phyloP scores from a whole-genome alignment of 2,329 filamentous ascomycete genomes.

The Chaetoscypha palmicola region DNA sequence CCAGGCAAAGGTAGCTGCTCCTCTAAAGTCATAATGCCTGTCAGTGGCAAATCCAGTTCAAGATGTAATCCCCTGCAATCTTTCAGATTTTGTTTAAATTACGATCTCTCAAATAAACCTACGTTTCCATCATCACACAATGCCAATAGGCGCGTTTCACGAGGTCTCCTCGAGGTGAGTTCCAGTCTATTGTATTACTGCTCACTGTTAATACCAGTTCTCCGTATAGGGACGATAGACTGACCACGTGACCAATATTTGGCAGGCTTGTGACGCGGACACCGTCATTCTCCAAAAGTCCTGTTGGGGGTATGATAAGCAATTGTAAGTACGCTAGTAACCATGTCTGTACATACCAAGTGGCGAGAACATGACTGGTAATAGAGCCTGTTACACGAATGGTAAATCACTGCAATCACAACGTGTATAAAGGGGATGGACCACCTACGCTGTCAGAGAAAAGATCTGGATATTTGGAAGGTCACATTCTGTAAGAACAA shows the following conservation, averaged over 20 bases:
- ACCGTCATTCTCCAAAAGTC: slow-evolving; percentile 55
- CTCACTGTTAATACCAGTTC: slow-evolving; percentile 7
- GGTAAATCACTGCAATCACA: slow-evolving; percentile 2
- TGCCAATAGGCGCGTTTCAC: slow-evolving; percentile 51
- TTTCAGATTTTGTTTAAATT: slow-evolving; percentile 52
- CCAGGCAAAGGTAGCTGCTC: slow-evolving; percentile 47
- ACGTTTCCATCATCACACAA: slow-evolving; percentile 49
- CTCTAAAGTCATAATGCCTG: slow-evolving; percentile 47
- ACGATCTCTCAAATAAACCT: slow-evolving; percentile 39
- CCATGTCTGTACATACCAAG: slow-evolving; percentile 34
- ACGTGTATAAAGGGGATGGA: background rate
- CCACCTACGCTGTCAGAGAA: slow-evolving; percentile 45
- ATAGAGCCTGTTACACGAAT: slow-evolving; percentile 38
- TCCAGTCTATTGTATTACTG: slow-evolving; percentile 39
- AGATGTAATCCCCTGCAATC: slow-evolving; percentile 46
- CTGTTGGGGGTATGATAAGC: slow-evolving; percentile 30
- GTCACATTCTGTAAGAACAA: slow-evolving; percentile 46
- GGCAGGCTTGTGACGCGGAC: slow-evolving; percentile 49
- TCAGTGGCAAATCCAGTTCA: slow-evolving; percentile 51
- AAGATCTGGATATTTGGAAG: slow-evolving; percentile 54
- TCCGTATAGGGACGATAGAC: slow-evolving; percentile 3
- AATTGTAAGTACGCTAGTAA: background rate
- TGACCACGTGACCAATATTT: slow-evolving; percentile 49
- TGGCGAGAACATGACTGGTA: slow-evolving; percentile 46
- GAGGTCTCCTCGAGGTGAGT: slow-evolving; percentile 42